Evolutionary conservation across 2,329 filamentous ascomycete species (phyloP).

Genomic region (Periconia sp.): DNA sequence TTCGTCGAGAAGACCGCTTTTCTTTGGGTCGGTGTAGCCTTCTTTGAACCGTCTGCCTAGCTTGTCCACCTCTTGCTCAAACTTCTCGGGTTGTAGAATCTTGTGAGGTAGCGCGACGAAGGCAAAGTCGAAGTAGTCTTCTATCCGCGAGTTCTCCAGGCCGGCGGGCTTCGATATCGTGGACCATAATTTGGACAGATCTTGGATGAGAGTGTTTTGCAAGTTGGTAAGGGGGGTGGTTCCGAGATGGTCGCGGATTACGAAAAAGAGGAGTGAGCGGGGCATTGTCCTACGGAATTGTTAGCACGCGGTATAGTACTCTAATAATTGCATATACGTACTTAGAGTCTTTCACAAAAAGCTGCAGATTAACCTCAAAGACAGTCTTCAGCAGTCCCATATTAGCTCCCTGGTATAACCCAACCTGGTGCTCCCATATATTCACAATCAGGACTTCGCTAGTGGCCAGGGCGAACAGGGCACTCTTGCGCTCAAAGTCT

Average conservation of each 20-base stretch:
- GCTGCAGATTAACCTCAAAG: slow-evolving; percentile 95
- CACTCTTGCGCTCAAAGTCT: slow-evolving; percentile 98
- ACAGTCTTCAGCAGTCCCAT: slow-evolving; percentile 99
- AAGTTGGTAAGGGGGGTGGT: slow-evolving; percentile 88
- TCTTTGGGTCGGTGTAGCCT: slow-evolving; percentile 72
- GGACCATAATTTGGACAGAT: slow-evolving; percentile 88
- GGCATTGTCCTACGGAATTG: slow-evolving; percentile 68
- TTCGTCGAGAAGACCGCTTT: slow-evolving; percentile 65
- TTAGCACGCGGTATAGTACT: slow-evolving; percentile 16
- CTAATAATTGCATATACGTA: slow-evolving; percentile 49
- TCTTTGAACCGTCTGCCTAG: slow-evolving; percentile 80
- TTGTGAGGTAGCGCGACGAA: slow-evolving; percentile 97
- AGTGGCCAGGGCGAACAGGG: slow-evolving; percentile 92
- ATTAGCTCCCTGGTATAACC: slow-evolving; percentile 95
- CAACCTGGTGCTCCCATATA: slow-evolving; percentile 99
- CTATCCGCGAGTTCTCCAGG: slow-evolving; percentile 83
- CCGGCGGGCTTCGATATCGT: slow-evolving; percentile 89
- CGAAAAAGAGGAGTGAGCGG: slow-evolving; percentile 93
- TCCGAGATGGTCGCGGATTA: slow-evolving; percentile 95
- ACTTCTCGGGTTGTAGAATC: slow-evolving; percentile 91
- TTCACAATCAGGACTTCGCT: slow-evolving; percentile 98
- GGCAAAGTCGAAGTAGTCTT: slow-evolving; percentile 98
- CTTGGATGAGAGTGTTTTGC: slow-evolving; percentile 85
- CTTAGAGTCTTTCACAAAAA: slow-evolving; percentile 95
- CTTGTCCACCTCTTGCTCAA: slow-evolving; percentile 75